Evolutionary conservation across 495 filamentous ascomycete species (phyloP), one percentile per base, ranked within the genome.

Genomic region (Podospora comata): DNA sequence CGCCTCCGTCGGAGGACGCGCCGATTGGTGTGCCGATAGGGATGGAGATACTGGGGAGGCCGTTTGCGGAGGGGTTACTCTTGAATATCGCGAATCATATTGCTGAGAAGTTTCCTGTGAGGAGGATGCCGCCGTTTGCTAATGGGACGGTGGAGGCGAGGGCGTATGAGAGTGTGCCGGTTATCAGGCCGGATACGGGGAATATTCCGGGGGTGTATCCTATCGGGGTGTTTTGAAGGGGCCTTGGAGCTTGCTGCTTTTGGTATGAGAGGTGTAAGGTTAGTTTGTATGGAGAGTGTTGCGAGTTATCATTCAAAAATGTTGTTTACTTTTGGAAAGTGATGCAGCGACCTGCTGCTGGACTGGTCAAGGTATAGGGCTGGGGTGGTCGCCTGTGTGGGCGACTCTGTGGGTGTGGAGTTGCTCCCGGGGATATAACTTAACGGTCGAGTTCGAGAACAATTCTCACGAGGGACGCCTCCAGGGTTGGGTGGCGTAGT

Each of bases 21-120:
- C 81, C 80, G 0, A 60, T 77, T 6, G 88, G 89, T 16, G 78
- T 90, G 3, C 88, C 89, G 0, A 80, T 90, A 58, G 88, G 88
- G 2, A 81, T 90, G 79, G 88, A 90, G 78, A 83, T 91, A 64
- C 75, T 90, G 68, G 87, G 89, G 0, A 70, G 73, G 68, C 79
- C 79, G 3, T 87, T 83, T 78, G 74, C 62, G 9, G 89, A 91
- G 68, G 79, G 78, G 13, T 77, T 76, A 57, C 64, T 91, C 67
- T 74, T 91, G 19, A 79, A 83, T 44, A 79, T 88, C 20, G 78
- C 77, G 18, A 70, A 64, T 16, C 74, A 75, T 55, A 71, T 81
- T 44, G 68, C 69, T 26, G 85, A 85, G 54, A 69, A 87, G n/a
- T 75, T 78, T 16, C 74, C 79, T 15, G 73, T 81, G 53, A 81